A percentile compares a stretch with the other conserved stretches of the same genome.
These are phyloP conservation scores for Dichotomocladium elegans DNA, from an alignment of 371 early-diverging fungal species.

Conservation along the genomic window DNA sequence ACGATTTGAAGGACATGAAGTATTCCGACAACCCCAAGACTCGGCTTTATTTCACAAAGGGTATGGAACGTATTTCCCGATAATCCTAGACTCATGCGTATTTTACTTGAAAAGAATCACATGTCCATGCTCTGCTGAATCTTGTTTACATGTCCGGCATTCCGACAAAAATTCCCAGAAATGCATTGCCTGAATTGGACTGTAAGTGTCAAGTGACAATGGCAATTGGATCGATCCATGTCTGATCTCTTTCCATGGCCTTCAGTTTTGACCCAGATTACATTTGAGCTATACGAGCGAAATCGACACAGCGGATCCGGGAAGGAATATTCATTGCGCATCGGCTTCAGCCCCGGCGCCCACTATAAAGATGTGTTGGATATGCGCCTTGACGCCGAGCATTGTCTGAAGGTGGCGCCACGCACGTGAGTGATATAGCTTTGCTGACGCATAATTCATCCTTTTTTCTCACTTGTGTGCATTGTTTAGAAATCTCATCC, in stretches of 20 bases:
- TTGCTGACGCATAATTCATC: not conserved
- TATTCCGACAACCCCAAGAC: conserved; percentile 62
- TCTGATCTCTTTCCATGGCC: not conserved
- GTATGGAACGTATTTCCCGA: conserved; percentile 16
- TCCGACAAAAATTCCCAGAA: conserved; percentile 65
- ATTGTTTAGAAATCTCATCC: conserved; percentile 35
- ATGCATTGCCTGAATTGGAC: conserved; percentile 85
- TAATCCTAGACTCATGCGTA: not conserved
- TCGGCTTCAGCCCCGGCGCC: conserved; percentile 92
- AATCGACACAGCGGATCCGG: conserved; percentile 50
- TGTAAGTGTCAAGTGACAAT: conserved; percentile 51
- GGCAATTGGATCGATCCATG: not conserved
- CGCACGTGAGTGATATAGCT: conserved; percentile 36
- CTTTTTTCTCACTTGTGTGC: not conserved
- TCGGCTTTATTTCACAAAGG: conserved; percentile 94
- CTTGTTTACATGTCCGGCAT: conserved; percentile 84
- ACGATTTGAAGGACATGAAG: conserved; percentile 67
- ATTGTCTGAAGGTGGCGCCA: conserved; percentile 83
- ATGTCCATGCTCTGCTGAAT: conserved; percentile 88
- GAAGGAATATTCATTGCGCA: conserved; percentile 84
- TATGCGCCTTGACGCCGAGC: conserved; percentile 80
- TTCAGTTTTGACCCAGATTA: conserved; percentile 94
- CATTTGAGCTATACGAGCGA: conserved; percentile 94
- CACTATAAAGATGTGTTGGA: conserved; percentile 89
- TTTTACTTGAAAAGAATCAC: conserved; percentile 67